These are phyloP conservation scores for Bolboschoenus planiculmis DNA, from an alignment of 176 grass and related monocot species.

Conservation along the genomic window DNA sequence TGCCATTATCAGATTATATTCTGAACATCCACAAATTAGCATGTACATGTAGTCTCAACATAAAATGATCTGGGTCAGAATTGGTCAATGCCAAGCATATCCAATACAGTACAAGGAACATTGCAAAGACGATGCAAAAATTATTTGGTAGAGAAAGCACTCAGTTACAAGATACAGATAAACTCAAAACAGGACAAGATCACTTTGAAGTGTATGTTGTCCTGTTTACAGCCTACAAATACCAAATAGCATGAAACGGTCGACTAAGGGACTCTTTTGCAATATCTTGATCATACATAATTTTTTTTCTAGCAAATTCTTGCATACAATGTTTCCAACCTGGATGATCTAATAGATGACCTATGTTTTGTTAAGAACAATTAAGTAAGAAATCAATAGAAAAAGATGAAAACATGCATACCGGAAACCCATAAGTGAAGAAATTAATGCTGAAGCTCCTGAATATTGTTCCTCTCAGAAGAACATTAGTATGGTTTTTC, in stretches of 20 bases:
- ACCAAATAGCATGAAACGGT: background rate
- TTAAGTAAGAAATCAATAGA: background rate
- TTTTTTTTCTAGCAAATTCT: background rate
- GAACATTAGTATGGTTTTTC: conserved; percentile 72
- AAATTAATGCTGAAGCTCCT: conserved; percentile 89
- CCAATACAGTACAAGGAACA: background rate
- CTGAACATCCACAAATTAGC: background rate
- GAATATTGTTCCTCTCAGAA: conserved; percentile 64
- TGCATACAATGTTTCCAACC: background rate
- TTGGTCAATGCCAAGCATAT: background rate
- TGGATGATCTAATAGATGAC: background rate
- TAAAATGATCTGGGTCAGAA: background rate
- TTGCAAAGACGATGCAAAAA: background rate
- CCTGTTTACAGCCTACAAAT: background rate
- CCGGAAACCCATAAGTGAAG: conserved; percentile 97
- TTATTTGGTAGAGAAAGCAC: background rate
- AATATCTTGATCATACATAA: background rate
- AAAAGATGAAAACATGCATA: conserved; percentile 29
- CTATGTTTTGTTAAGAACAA: conserved; percentile 8
- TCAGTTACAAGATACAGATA: background rate
- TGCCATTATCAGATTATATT: conserved; percentile 32
- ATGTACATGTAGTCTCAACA: background rate
- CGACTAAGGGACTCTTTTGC: background rate
- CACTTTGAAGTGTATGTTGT: background rate
- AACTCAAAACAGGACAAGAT: background rate